Percentiles rank a stretch among this genome's conserved stretches.
These are phyloP conservation scores for Adansonia digitata DNA, from an alignment of 345 rosid species.

Conservation along the genomic window DNA sequence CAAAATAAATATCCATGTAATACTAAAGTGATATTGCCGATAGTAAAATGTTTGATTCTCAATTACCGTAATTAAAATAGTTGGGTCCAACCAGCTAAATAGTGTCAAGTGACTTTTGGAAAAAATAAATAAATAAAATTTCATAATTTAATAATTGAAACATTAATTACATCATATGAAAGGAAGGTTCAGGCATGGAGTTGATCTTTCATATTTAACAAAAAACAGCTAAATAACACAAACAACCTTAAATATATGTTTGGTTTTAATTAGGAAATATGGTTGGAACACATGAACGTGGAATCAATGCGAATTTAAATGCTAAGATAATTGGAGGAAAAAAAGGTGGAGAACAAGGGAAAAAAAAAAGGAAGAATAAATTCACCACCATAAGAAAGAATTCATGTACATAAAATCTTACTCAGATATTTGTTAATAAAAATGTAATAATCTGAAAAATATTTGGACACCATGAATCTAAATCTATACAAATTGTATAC, in stretches of 20 bases:
- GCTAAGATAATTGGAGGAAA: neutral
- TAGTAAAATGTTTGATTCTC: too few species aligned
- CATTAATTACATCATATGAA: neutral
- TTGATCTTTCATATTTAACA: neutral
- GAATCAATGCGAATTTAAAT: neutral
- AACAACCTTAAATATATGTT: constrained; percentile 1
- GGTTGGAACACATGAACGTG: neutral
- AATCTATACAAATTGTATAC: constrained; percentile 32
- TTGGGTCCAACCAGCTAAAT: too few species aligned
- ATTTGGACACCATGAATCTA: constrained; percentile 26
- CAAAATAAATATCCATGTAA: neutral
- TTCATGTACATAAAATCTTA: constrained; percentile 19
- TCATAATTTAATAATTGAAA: neutral
- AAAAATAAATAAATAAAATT: neutral
- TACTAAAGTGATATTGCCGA: too few species aligned
- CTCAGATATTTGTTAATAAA: constrained; percentile 11
- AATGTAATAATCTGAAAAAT: constrained; percentile 16
- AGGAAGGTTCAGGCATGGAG: neutral
- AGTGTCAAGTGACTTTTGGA: neutral
- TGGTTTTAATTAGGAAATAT: neutral
- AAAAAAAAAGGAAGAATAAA: neutral
- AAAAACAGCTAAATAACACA: neutral
- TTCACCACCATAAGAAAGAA: constrained; percentile 18
- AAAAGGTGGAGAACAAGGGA: neutral
- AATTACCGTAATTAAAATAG: too few species aligned